Percentiles rank a stretch among this genome's conserved stretches.
Conservation (phyloP, 768 basidiomycete genomes). For the Leccinellum rugosiceps region DNA sequence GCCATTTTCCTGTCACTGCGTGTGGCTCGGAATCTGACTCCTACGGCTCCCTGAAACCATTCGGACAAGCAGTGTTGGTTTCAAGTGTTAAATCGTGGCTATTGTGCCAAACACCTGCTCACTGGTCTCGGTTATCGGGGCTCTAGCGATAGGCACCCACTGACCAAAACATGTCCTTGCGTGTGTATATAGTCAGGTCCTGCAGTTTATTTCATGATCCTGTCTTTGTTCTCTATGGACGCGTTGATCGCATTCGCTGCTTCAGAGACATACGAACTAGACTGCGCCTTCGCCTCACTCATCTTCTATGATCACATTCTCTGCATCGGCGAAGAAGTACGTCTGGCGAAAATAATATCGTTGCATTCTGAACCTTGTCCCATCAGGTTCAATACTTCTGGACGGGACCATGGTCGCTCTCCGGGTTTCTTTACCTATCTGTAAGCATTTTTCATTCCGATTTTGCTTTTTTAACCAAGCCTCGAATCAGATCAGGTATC, state of each 20-base stretch:
- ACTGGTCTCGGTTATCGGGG: not conserved
- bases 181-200: not conserved
- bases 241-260: not conserved
- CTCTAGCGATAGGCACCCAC: too few species aligned
- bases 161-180: not conserved
- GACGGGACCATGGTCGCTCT: conserved; percentile 4
- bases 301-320: conserved; percentile 4
- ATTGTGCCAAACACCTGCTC: not conserved
- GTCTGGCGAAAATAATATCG: not conserved
- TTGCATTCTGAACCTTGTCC: not conserved
- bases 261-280: not conserved
- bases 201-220: not conserved
- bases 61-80: not conserved
- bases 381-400: conserved; percentile 7
- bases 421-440: conserved; percentile 3
- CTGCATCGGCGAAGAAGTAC: conserved; percentile 6
- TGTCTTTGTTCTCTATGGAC: too few species aligned
- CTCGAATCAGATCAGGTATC: conserved; percentile 6
- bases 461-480: not conserved
- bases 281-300: not conserved
- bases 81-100: not conserved
- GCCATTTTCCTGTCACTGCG: too few species aligned
- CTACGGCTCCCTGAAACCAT: not conserved
- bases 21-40: too few species aligned
- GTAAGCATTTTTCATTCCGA: not conserved